A percentile compares a stretch with the other conserved stretches of the same genome.
Conservation (phyloP, 352 stramenopile genomes). For the Phytophthora macrochlamydospora region DNA sequence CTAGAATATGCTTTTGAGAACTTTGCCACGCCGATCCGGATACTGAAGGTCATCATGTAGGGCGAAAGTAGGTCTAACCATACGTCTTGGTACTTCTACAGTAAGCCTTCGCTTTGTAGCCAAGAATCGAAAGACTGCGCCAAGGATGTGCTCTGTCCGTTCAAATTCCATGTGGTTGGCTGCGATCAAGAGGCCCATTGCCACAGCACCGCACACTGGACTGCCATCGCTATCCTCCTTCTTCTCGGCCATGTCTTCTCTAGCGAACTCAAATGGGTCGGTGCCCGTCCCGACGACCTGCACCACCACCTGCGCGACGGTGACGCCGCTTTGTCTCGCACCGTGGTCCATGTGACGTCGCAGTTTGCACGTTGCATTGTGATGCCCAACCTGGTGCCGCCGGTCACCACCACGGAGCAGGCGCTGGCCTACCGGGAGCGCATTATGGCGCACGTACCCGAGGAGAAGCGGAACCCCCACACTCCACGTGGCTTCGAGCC, state of each 20-base stretch:
- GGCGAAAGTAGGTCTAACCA: no score
- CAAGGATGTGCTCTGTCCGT: background rate
- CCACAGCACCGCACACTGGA: constrained; percentile 8
- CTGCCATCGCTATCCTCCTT: constrained; percentile 3
- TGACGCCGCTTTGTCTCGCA: constrained; percentile 80
- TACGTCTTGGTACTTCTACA: no score
- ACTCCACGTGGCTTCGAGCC: constrained; percentile 83
- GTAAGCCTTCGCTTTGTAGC: no score
- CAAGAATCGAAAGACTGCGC: no score
- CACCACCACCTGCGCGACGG: constrained; percentile 98
- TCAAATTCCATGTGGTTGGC: constrained; percentile 29
- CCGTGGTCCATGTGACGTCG: constrained; percentile 77
- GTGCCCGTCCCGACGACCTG: constrained; percentile 92
- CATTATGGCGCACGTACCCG: constrained; percentile 88
- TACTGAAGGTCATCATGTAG: no score
- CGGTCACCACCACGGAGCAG: constrained; percentile 94
- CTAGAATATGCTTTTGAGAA: no score
- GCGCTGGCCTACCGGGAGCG: constrained; percentile 97
- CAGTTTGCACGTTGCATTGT: constrained; percentile 93
- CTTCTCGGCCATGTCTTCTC: constrained; percentile 23
- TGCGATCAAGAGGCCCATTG: constrained; percentile 17
- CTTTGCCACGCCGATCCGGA: no score
- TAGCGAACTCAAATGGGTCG: constrained; percentile 43
- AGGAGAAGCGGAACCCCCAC: constrained; percentile 38
- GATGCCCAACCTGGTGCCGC: constrained; percentile 99